phyloP scores from a whole-genome alignment of 495 filamentous ascomycete genomes.

The Aspergillus sclerotioniger region DNA sequence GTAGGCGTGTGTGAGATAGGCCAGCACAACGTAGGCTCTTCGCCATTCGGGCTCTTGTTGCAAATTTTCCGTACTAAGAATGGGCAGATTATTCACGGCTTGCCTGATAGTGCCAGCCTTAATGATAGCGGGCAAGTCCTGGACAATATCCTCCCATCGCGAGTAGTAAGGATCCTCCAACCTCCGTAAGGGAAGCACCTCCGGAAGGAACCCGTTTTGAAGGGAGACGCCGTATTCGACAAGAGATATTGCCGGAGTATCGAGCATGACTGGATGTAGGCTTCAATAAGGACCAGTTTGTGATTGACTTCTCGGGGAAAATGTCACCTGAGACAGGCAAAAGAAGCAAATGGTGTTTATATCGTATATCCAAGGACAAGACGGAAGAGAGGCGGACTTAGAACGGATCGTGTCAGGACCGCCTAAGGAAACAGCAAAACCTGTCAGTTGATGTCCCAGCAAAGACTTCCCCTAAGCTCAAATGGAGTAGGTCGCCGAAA shows the following conservation, averaged over 20 bases:
- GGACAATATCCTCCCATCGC: constrained; percentile 79
- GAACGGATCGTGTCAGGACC: background rate
- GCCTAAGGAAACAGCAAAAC: background rate
- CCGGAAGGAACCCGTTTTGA: constrained; percentile 81
- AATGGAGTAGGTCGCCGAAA: background rate
- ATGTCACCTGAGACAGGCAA: background rate
- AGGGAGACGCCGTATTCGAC: constrained; percentile 81
- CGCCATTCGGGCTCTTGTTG: constrained; percentile 83
- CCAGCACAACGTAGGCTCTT: constrained; percentile 81
- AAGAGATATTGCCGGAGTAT: constrained; percentile 63
- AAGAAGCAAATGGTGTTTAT: background rate
- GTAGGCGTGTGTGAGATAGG: constrained; percentile 86
- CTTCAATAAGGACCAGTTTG: background rate
- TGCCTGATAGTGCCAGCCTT: constrained; percentile 69
- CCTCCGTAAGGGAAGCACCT: constrained; percentile 67
- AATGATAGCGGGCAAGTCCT: constrained; percentile 75
- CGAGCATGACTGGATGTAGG: constrained; percentile 58
- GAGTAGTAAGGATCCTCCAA: constrained; percentile 83
- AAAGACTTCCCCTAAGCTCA: background rate
- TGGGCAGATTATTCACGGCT: constrained; percentile 71
- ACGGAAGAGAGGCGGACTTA: background rate
- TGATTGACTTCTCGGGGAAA: background rate
- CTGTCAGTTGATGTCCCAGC: background rate
- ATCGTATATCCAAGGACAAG: background rate
- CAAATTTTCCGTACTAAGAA: constrained; percentile 73